A percentile compares a stretch with the other conserved stretches of the same genome.
phyloP scores from a whole-genome alignment of 805 yeast genomes.

The Phaffomyces antillensis region DNA sequence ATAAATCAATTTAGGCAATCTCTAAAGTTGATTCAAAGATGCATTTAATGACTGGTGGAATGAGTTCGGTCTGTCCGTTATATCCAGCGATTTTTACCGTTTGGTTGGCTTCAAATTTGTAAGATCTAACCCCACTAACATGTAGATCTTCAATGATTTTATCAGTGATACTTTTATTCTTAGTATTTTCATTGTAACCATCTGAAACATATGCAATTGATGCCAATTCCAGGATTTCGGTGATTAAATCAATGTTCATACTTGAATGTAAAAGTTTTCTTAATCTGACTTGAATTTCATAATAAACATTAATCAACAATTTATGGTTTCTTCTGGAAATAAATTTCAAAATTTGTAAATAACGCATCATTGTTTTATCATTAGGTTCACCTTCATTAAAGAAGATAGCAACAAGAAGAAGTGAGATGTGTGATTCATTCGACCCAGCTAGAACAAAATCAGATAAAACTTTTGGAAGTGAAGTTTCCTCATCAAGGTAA shows the following conservation, averaged over 20 bases:
- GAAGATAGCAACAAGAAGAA: slow-evolving; percentile 28
- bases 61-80: background rate
- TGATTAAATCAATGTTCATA: slow-evolving; percentile 20
- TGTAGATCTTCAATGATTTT: slow-evolving; percentile 7
- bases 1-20: too few relatives aligned
- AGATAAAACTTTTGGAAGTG: slow-evolving; percentile 31
- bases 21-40: too few relatives aligned
- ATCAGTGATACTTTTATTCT: slow-evolving; percentile 1
- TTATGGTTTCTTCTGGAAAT: slow-evolving; percentile 27
- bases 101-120: slow-evolving; percentile 4
- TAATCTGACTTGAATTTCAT: slow-evolving; percentile 24
- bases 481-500: slow-evolving; percentile 25
- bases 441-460: slow-evolving; percentile 27
- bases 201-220: slow-evolving; percentile 24
- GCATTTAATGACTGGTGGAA: background rate
- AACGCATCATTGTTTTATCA: slow-evolving; percentile 29
- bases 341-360: slow-evolving; percentile 25
- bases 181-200: slow-evolving; percentile 12
- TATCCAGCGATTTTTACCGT: too few relatives aligned
- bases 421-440: slow-evolving; percentile 25
- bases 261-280: slow-evolving; percentile 19
- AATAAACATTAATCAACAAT: slow-evolving; percentile 27
- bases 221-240: slow-evolving; percentile 26
- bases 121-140: slow-evolving; percentile 8
- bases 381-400: slow-evolving; percentile 28